phyloP scores from a whole-genome alignment of 257 asterid species.

The Eucommia ulmoides region DNA sequence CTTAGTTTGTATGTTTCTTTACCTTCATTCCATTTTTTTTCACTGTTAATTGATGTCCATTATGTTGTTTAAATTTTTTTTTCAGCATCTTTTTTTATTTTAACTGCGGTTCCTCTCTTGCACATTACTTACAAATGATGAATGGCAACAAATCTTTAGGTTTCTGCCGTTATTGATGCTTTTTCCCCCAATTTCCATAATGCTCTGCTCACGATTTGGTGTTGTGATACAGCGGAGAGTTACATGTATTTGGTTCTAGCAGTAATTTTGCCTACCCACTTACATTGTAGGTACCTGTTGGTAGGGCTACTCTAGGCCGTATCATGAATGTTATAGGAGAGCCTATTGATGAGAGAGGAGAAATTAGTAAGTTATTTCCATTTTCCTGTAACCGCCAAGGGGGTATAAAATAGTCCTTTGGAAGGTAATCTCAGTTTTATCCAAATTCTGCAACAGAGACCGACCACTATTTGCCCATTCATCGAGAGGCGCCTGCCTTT shows the following conservation, averaged over 20 bases:
- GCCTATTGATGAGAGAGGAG: constrained; percentile 86
- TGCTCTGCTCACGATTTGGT: too few relatives aligned
- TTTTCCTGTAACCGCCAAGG: not conserved
- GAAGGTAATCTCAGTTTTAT: constrained; percentile 7
- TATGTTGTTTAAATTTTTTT: too few relatives aligned
- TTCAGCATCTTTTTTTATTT: too few relatives aligned
- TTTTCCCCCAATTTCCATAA: not conserved
- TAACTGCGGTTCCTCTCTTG: too few relatives aligned
- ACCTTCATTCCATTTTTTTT: too few relatives aligned
- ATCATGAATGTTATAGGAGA: constrained; percentile 94
- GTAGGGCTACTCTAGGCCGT: constrained; percentile 96
- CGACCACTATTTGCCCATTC: constrained; percentile 82
- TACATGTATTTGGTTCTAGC: not conserved
- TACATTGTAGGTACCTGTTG: constrained; percentile 85
- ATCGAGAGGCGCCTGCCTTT: constrained; percentile 93
- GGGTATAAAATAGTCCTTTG: not conserved
- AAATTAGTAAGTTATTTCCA: constrained; percentile 40
- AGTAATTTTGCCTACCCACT: constrained; percentile 1
- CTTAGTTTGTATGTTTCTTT: too few relatives aligned
- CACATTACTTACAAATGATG: not conserved
- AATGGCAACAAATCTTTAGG: not conserved
- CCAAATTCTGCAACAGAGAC: constrained; percentile 43
- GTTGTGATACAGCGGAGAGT: too few relatives aligned
- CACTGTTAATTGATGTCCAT: too few relatives aligned
- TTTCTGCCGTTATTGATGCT: not conserved